Base-by-base conservation (phyloP, 805 yeast genomes). In the Ogataea ganodermae region DNA sequence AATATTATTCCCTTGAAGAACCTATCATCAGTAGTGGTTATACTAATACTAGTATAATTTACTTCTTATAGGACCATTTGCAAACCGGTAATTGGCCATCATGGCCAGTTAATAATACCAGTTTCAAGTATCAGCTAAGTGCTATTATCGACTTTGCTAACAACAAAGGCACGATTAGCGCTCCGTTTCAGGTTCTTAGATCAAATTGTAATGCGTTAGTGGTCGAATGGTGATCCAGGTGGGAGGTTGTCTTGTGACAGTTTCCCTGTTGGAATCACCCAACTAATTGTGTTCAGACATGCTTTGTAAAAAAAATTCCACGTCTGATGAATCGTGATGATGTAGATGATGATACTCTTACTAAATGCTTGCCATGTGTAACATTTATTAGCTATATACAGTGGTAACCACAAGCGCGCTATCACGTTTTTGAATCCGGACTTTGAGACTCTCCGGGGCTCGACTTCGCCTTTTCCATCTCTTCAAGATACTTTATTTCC, bases 141-240 rank as follows among this genome's bases (percentile, higher is more conserved):
- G 76, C 72, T 68, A 73, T 50, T 44, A 46, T 49, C 83, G 88
- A 82, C 87, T 80, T 71, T 75, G 73, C 79, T 78, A 82, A 82
- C 88, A 82, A 81, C 75, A 74, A 68, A 75, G 87, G 70, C 82
- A 82, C 87, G 83, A 76, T 73, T 69, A 73, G 70, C 74, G 78
- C 81, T 82, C 79, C 87, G 87, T 82, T 81, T 81, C 77, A 81
- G 83, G 86, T 78, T 79, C 84, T 82, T 82, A 82, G 86, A 82
- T 68, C 61, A 61, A 70, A 33, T 36, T 21, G 46, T 60, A 51
- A 59, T 65, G 67, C 68, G 72, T 62, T 62, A 65, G 72, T 70
- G 67, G 61, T 54, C 49, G 61, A 61, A 42, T 43, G 65, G 55
- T 56, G 62, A 49, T 48, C 54, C 49, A 48, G 52, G 46, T 47